Base-by-base conservation (phyloP, 208 protist genomes). In the Endotrypanum monterogeii region DNA sequence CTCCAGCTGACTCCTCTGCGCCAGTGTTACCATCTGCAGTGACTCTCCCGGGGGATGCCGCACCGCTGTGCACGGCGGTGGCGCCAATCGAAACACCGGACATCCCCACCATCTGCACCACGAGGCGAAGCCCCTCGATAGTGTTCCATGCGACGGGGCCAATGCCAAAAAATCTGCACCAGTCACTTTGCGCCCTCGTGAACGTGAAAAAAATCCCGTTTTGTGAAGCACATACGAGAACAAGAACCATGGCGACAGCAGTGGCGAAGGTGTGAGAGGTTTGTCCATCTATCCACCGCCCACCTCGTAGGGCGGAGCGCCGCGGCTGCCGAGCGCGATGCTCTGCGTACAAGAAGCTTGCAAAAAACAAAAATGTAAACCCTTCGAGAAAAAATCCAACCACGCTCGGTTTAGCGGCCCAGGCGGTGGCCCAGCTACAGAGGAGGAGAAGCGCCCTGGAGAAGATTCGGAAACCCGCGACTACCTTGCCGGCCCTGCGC, bases 61-160 rank as follows among this genome's bases (percentile, higher is more conserved):
- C 50, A 32, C 51, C n/a, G 11, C 23, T 4, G 23, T 74, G 41
- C 23, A 74, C 39, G 4, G 44, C 51, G 14, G 70, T 41, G 20
- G 44, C 44, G 25, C 63, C 69, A 18, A 62, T 28, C 11, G 72
- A 56, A 28, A 80, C 41, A 9, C 67, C 30, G 9, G 51, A 48
- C 76, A 80, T 71, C 7, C 76, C 69, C 25, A 67, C 8, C 69
- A 80, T 66, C 65, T 80, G 76, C 70, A 74, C 3, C 6, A 65
- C 56, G 50, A 25, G 48, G n/a, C 61, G 65, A 23, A 71, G 39
- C 20, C 70, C 76, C 11, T 23, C 54, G 3, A 35, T 12, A 9
- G 61, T 76, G 70, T 61, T n/a, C 48, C 71, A 25, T n/a, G 51
- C 37, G 30, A 68, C 39, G 46, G 51, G 56, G 2, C 70, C 65